phyloP scores from a whole-genome alignment of 163 green algal genomes.

The Scenedesmus sp. region DNA sequence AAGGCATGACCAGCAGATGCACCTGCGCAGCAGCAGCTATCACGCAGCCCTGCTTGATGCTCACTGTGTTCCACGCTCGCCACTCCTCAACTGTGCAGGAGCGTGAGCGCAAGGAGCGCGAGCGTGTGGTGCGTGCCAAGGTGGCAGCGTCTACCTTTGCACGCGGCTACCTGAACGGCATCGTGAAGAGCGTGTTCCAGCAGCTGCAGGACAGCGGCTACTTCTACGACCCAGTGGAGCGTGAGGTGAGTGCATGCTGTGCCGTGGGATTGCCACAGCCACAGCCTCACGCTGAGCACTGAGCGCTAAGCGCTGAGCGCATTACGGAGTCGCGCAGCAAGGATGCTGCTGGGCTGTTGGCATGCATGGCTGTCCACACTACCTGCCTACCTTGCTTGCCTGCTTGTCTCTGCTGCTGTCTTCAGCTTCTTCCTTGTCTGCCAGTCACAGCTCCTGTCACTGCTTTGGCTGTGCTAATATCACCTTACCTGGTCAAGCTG shows the following conservation, averaged over 20 bases:
- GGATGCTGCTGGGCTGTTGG: too few relatives aligned
- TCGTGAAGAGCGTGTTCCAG: conserved; percentile 81
- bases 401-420: background rate
- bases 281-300: too few relatives aligned
- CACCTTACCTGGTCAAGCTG: background rate
- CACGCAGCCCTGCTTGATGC: background rate
- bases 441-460: too few relatives aligned
- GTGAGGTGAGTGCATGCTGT: conserved; percentile 64
- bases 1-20: background rate
- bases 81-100: conserved; percentile 65
- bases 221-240: conserved; percentile 88
- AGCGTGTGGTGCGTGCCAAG: conserved; percentile 80
- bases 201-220: conserved; percentile 73
- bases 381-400: background rate
- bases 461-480: too few relatives aligned
- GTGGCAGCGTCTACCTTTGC: conserved; percentile 85
- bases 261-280: background rate
- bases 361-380: too few relatives aligned
- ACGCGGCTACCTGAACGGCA: conserved; percentile 83
- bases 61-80: background rate
- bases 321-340: too few relatives aligned
- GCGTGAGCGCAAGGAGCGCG: conserved; percentile 73
- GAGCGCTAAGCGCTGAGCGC: too few relatives aligned
- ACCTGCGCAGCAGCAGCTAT: background rate
- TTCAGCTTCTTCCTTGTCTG: background rate